Base-by-base conservation (phyloP, 2,329 filamentous ascomycete species). In the Fusarium solani-melongenae region DNA sequence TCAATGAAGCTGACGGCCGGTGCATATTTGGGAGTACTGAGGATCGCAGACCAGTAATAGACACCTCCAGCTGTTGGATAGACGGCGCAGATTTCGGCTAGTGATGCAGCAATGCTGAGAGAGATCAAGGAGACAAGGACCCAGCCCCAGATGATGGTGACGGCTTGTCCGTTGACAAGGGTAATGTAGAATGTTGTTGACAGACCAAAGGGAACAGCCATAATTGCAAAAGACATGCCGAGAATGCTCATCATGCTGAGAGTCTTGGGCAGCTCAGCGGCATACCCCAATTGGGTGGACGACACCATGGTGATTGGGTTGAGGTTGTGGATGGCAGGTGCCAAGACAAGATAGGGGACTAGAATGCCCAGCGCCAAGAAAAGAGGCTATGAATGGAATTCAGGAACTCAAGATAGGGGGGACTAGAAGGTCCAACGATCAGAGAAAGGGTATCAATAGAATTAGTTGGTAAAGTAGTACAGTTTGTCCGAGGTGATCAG, bases 121-220 rank as follows among this genome's bases (percentile, higher is more conserved):
- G 93, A 94, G 82, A 92, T 93, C 64, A 93, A 77, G 53, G 91
- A 89, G 39, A 90, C 89, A 20, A 89, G 85, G 31, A 81, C 66
- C 81, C 92, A 84, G n/a, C 93, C 93, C 92, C 92, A 95, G 66
- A 95, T 87, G 41, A 95, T 90, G 67, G 91, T 88, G 20, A 89
- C 90, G 29, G 91, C 88, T 2, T 93, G 93, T 57, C 93, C 93
- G 59, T 89, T 92, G 27, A 92, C 90, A 58, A 96, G 84, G 44
- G 84, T 84, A 56, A 86, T 82, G 70, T 82, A 82, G 38, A 87
- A 80, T 5, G 84, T 86, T 6, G 85, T 86, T 17, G 85, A 84
- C 39, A 87, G 81, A 34, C 85, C 86, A n/a, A 85, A 87, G 73
- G 85, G 86, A 55, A 84, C 84, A 73, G 86, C 86, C 77, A 86